phyloP scores from a whole-genome alignment of 805 yeast genomes.

The Hanseniaspora clermontiae region DNA sequence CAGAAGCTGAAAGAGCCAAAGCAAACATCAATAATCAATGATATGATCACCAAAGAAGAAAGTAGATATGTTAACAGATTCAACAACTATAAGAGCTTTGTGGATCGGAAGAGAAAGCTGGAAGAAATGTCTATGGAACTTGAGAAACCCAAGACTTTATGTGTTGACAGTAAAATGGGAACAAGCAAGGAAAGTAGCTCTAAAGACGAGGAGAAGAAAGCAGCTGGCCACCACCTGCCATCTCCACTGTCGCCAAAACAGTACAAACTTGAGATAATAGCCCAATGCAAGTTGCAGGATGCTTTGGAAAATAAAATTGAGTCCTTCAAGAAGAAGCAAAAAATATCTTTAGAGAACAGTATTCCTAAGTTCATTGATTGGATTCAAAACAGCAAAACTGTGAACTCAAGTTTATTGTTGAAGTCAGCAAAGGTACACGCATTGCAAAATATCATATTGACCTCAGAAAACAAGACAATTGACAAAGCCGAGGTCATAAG shows the following conservation, averaged over 20 bases:
- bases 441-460: not conserved
- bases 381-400: not conserved
- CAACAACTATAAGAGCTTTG: conserved; percentile 14
- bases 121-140: not conserved
- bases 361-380: not conserved
- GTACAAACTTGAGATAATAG: conserved; percentile 4
- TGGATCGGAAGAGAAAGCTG: conserved; percentile 7
- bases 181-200: not conserved
- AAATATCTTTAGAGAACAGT: not conserved
- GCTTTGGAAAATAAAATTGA: conserved; percentile 1
- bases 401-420: not conserved
- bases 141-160: not conserved
- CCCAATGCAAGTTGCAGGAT: conserved; percentile 4
- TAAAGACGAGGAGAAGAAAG: not conserved
- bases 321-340: not conserved
- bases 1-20: conserved; percentile 21
- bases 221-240: not conserved
- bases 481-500: not conserved
- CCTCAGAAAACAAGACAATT: not conserved
- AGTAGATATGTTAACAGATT: conserved; percentile 20
- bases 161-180: not conserved
- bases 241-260: conserved; percentile 4
- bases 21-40: conserved; percentile 22
- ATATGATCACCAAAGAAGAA: conserved; percentile 15
- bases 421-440: conserved; percentile 1